Percentiles rank a stretch among this genome's conserved stretches.
Evolutionary conservation across 768 basidiomycete species (phyloP).

Genomic region (Neoboletus magnificus): DNA sequence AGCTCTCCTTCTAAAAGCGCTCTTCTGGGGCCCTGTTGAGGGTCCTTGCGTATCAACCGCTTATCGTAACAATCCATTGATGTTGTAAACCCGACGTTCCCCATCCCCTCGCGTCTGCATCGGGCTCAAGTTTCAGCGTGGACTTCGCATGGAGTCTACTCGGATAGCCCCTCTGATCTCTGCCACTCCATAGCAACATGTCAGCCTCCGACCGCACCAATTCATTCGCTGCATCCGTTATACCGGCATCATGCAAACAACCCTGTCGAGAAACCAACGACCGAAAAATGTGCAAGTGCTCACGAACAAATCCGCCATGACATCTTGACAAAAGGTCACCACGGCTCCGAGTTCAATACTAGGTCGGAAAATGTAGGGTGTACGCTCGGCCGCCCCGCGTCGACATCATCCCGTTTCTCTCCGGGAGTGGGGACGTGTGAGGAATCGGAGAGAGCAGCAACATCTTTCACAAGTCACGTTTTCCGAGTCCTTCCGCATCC

Average conservation of each 20-base stretch:
- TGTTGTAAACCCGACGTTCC: constrained; percentile 10
- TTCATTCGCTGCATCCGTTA: background rate
- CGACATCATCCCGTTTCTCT: background rate
- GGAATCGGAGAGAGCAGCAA: background rate
- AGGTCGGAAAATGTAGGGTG: background rate
- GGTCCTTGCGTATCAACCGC: background rate
- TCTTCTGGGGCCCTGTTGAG: background rate
- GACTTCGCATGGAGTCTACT: background rate
- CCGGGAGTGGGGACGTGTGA: background rate
- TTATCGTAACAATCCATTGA: background rate
- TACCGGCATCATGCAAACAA: background rate
- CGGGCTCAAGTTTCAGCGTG: background rate
- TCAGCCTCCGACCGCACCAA: background rate
- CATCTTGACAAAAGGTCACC: background rate
- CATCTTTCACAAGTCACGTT: background rate
- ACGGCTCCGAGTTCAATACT: background rate
- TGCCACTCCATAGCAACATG: background rate
- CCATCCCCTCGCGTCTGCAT: background rate
- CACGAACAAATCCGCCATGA: background rate
- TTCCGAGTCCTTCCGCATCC: constrained; percentile 5
- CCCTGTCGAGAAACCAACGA: background rate
- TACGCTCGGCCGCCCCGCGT: background rate
- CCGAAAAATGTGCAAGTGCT: background rate
- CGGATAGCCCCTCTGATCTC: background rate
- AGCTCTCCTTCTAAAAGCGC: background rate